Conservation (phyloP, 306 rosid genomes). For the barrel medic (Medicago truncatula) region DNA sequence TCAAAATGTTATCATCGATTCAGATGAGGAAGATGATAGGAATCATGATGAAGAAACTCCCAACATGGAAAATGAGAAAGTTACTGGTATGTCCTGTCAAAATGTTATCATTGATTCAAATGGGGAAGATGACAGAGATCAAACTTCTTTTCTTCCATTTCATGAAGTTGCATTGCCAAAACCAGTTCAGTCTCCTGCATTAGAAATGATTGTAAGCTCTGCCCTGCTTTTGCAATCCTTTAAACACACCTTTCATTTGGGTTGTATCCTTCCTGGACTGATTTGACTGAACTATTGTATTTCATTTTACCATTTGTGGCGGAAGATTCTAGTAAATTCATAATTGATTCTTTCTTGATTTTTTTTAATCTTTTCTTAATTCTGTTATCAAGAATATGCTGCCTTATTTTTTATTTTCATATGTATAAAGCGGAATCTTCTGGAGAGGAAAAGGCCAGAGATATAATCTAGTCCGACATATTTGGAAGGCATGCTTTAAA, state of each 20-base stretch:
- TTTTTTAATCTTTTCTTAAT: constrained; percentile 9
- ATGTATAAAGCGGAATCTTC: not conserved
- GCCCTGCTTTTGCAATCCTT: constrained; percentile 27
- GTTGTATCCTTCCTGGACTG: constrained; percentile 4
- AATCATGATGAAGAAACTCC: constrained; percentile 8
- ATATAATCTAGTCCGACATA: constrained; percentile 15
- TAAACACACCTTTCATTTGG: constrained; percentile 37
- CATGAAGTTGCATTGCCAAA: constrained; percentile 54
- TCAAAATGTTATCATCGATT: constrained; percentile 62
- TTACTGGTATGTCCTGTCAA: no score
- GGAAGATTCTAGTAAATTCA: constrained; percentile 31
- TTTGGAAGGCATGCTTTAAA: constrained; percentile 13
- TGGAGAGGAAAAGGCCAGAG: not conserved
- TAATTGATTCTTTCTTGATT: constrained; percentile 13
- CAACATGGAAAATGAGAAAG: no score
- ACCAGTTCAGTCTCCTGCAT: constrained; percentile 43
- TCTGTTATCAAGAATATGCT: not conserved
- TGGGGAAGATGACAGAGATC: constrained; percentile 60
- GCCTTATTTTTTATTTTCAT: not conserved
- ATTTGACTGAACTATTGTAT: constrained; percentile 22
- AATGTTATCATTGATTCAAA: constrained; percentile 79
- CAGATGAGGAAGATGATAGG: constrained; percentile 74
- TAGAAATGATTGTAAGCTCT: constrained; percentile 63
- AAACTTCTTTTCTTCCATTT: constrained; percentile 49
- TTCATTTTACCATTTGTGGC: not conserved